Percentiles rank a stretch among this genome's conserved stretches.
These are phyloP conservation scores for Parasarocladium wereldwijsianum DNA, from an alignment of 2,329 filamentous ascomycete species.

Conservation along the genomic window DNA sequence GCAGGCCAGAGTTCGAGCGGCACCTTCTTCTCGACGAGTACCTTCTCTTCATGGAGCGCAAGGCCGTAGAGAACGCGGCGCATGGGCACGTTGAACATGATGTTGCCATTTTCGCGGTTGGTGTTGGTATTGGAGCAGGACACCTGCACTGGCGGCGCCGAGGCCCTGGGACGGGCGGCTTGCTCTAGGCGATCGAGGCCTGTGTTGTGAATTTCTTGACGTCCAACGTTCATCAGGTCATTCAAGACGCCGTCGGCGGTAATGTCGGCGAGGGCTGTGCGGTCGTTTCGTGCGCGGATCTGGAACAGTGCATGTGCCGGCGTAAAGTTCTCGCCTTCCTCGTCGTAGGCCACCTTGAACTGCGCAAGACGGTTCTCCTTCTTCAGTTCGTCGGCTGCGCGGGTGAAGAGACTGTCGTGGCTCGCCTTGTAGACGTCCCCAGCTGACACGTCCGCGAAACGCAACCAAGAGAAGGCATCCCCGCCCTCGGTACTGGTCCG, in stretches of 20 bases:
- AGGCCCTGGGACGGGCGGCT: constrained; percentile 61
- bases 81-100: constrained; percentile 64
- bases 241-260: constrained; percentile 58
- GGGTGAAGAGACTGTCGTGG: constrained; percentile 56
- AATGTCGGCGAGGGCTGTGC: constrained; percentile 51
- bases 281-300: constrained; percentile 56
- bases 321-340: constrained; percentile 45
- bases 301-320: constrained; percentile 71
- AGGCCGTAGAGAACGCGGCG: constrained; percentile 63
- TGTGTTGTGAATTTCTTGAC: constrained; percentile 46
- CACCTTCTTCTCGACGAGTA: constrained; percentile 59
- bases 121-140: constrained; percentile 55
- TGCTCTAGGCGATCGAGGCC: constrained; percentile 70
- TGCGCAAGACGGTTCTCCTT: constrained; percentile 46
- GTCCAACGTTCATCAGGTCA: constrained; percentile 67
- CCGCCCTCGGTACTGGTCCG: constrained; percentile 43
- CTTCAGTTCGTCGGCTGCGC: constrained; percentile 46
- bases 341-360: constrained; percentile 57
- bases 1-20: constrained; percentile 50
- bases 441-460: constrained; percentile 67
- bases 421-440: constrained; percentile 58
- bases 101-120: constrained; percentile 51
- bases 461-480: constrained; percentile 74
- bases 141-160: constrained; percentile 76
- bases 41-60: constrained; percentile 49